Conservation (phyloP, 208 protist species). For the Blechomonas ayalai region DNA sequence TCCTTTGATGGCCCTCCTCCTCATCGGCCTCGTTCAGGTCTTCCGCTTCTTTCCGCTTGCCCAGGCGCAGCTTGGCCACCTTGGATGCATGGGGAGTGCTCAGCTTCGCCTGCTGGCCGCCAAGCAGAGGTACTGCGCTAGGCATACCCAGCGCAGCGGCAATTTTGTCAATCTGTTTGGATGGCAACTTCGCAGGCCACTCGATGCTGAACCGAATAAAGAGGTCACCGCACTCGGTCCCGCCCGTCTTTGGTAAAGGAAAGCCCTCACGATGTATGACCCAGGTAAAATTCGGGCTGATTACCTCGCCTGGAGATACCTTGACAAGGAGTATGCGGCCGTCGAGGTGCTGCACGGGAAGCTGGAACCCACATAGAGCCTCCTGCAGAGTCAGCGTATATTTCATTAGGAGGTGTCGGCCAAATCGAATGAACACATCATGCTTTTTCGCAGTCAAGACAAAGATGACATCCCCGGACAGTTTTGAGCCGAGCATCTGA, state of each 20-base stretch:
- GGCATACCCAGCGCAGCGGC: conserved; percentile 29
- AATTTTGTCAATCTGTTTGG: conserved; percentile 21
- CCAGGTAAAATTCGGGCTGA: conserved; percentile 68
- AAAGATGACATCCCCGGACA: conserved; percentile 96
- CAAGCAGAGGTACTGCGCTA: conserved; percentile 28
- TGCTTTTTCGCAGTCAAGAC: conserved; percentile 92
- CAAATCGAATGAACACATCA: conserved; percentile 85
- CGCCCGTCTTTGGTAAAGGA: conserved; percentile 73
- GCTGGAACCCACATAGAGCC: conserved; percentile 89
- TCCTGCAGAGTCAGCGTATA: conserved; percentile 86
- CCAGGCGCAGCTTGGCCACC: too few species aligned
- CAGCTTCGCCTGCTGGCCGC: conserved; percentile 60
- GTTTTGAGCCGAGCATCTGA: conserved; percentile 69
- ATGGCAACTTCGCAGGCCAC: conserved; percentile 62
- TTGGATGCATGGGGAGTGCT: too few species aligned
- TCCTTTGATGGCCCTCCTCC: background rate
- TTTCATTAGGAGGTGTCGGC: conserved; percentile 90
- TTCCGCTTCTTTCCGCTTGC: background rate
- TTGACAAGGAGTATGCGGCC: conserved; percentile 63
- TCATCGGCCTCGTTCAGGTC: background rate
- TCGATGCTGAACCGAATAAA: conserved; percentile 81
- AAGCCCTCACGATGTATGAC: conserved; percentile 84
- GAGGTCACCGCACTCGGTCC: conserved; percentile 67
- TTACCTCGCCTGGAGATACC: conserved; percentile 55
- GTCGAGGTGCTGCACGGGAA: conserved; percentile 89